Base-by-base conservation (phyloP, 2,329 filamentous ascomycete species). In the Exophiala sideris region DNA sequence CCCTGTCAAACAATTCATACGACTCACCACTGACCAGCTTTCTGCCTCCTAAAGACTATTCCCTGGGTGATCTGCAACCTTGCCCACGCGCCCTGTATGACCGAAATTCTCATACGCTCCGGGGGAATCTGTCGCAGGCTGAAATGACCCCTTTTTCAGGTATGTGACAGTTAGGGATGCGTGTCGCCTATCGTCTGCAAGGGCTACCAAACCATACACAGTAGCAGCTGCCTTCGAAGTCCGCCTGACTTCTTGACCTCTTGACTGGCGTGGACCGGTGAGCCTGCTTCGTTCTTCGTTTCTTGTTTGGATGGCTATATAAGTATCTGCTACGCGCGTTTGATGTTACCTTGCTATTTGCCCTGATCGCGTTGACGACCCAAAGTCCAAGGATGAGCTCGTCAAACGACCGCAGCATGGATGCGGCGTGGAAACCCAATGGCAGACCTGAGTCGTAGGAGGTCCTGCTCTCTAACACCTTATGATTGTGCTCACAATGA, bases 381-480 rank as follows among this genome's bases (percentile, higher is more conserved):
- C 14, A 39, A 34, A 20, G n/a, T 14, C 6, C 45, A 34, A 53
- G 20, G 39, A 49, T 47, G 57, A 54, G 34, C 24, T 11, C 53
- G 5, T n/a, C 50, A 5, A 46, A 45, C 51, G 38, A 54, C 45
- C 42, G 12, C 16, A 52, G 44, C 50, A 29, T 34, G 21, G 50
- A 59, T 11, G 51, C 52, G 11, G 49, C 39, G 35, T 55, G 40
- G 42, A 48, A 57, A 46, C 20, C 39, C 64, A 91, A 77, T 68
- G 83, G 80, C 67, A 87, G 89, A 62, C 89, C 89, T 62, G 87
- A 92, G 76, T 94, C 89, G 89, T 94, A 79, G 71, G 89, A 83
- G 53, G 7, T 34, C 42, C 2, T 41, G 11, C 10, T n/a, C 21
- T 10, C 21, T 11, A 20, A 7, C 18, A 16, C 36, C 18, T 11